Percentiles rank a stretch among this genome's conserved stretches.
phyloP scores from a whole-genome alignment of 2,329 filamentous ascomycete genomes.

The Dryadomyces quercus-mongolicae region DNA sequence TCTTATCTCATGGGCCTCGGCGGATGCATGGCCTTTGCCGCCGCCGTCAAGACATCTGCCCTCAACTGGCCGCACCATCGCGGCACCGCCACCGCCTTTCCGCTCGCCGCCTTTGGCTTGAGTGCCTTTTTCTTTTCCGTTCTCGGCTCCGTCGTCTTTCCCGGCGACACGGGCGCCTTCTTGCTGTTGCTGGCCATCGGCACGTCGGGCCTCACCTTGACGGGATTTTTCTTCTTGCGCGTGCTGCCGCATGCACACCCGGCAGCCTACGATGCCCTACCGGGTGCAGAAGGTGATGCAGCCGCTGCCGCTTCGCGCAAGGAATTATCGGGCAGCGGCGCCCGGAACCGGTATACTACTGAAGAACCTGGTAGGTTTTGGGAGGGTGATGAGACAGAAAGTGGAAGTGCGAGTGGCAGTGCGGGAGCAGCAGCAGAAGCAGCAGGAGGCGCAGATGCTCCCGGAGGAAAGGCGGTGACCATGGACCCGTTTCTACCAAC shows the following conservation, averaged over 20 bases:
- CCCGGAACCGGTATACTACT: constrained; percentile 22
- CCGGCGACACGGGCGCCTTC: constrained; percentile 71
- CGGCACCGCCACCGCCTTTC: constrained; percentile 89
- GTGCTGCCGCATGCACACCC: constrained; percentile 49
- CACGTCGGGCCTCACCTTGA: constrained; percentile 62
- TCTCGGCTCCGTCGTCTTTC: constrained; percentile 64
- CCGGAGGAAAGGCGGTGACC: neutral
- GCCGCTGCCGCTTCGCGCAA: constrained; percentile 16
- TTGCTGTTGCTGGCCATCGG: constrained; percentile 69
- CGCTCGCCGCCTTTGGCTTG: constrained; percentile 81
- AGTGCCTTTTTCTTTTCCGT: constrained; percentile 95
- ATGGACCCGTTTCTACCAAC: neutral
- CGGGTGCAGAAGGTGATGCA: constrained; percentile 24
- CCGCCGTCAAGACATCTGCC: constrained; percentile 74
- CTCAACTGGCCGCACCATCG: constrained; percentile 86
- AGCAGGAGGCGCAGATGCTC: neutral
- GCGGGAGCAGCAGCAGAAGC: neutral
- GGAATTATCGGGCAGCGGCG: constrained; percentile 25
- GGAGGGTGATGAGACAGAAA: constrained; percentile 11
- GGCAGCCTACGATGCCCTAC: constrained; percentile 42
- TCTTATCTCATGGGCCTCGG: constrained; percentile 79
- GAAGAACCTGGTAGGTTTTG: constrained; percentile 56
- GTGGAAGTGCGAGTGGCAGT: neutral
- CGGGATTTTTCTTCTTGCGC: constrained; percentile 75
- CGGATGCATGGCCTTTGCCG: constrained; percentile 82